phyloP scores from a whole-genome alignment of 208 protist genomes.

The Phytomonas sp. region DNA sequence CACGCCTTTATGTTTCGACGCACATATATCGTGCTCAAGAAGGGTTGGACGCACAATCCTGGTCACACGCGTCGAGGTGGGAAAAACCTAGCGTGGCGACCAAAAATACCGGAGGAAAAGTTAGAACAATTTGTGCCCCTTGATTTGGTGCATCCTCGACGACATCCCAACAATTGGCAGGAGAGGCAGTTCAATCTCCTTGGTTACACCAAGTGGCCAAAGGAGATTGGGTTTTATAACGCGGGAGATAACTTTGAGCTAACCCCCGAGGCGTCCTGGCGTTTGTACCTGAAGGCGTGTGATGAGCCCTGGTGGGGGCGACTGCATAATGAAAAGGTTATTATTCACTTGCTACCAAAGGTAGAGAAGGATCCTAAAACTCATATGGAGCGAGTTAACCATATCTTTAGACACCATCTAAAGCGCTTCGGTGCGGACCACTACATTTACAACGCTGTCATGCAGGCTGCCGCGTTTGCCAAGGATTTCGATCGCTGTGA shows the following conservation, averaged over 20 bases:
- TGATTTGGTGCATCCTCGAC: slow-evolving; percentile 69
- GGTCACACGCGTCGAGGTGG: slow-evolving; percentile 70
- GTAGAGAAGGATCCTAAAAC: slow-evolving; percentile 59
- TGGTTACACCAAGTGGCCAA: slow-evolving; percentile 87
- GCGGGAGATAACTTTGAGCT: slow-evolving; percentile 88
- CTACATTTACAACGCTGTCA: slow-evolving; percentile 89
- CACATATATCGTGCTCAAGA: slow-evolving; percentile 60
- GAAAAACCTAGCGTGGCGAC: slow-evolving; percentile 85
- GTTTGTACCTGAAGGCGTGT: slow-evolving; percentile 49
- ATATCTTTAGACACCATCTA: slow-evolving; percentile 81
- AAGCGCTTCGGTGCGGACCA: slow-evolving; percentile 84
- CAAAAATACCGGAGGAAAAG: slow-evolving; percentile 63
- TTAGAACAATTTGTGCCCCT: slow-evolving; percentile 75
- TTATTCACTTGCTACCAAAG: slow-evolving; percentile 71
- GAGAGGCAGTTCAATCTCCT: slow-evolving; percentile 73
- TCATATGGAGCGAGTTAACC: slow-evolving; percentile 62
- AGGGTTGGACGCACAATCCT: slow-evolving; percentile 85
- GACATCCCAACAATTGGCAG: slow-evolving; percentile 83
- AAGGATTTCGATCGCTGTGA: slow-evolving; percentile 62
- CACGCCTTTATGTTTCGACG: slow-evolving; percentile 42
- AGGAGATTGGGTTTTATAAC: slow-evolving; percentile 88
- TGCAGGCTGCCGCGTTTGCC: slow-evolving; percentile 84
- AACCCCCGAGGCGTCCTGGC: slow-evolving; percentile 71
- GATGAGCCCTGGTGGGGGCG: slow-evolving; percentile 72
- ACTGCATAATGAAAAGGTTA: slow-evolving; percentile 77